Conservation (phyloP, 2,329 filamentous ascomycete genomes). For the Aspergillus thermomutatus region DNA sequence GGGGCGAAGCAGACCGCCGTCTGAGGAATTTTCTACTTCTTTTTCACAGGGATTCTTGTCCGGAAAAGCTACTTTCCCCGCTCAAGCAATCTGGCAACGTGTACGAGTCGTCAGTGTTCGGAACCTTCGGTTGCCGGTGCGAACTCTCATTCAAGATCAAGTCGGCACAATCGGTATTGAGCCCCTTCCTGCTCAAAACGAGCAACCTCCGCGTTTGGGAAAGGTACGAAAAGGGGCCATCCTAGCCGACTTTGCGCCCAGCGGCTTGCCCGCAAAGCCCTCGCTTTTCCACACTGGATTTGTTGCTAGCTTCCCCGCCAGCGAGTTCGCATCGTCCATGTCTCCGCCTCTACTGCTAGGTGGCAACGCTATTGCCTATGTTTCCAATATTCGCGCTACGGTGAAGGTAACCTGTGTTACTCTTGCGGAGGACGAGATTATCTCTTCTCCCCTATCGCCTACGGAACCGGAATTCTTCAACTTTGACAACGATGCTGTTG, state of each 20-base stretch:
- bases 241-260: slow-evolving; percentile 61
- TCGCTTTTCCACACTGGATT: slow-evolving; percentile 59
- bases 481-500: slow-evolving; percentile 38
- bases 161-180: slow-evolving; percentile 84
- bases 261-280: slow-evolving; percentile 22
- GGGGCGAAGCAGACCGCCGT: slow-evolving; percentile 30
- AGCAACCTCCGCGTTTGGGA: slow-evolving; percentile 26
- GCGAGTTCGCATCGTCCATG: slow-evolving; percentile 45
- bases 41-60: slow-evolving; percentile 25
- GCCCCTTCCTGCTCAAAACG: slow-evolving; percentile 21
- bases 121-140: slow-evolving; percentile 80
- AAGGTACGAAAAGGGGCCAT: slow-evolving; percentile 77
- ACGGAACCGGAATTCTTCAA: slow-evolving; percentile 42
- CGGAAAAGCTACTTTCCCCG: slow-evolving; percentile 49
- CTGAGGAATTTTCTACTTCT: slow-evolving; percentile 33
- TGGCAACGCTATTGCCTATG: slow-evolving; percentile 67
- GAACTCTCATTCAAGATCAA: slow-evolving; percentile 71
- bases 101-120: slow-evolving; percentile 82
- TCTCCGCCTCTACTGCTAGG: slow-evolving; percentile 55
- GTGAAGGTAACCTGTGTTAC: slow-evolving; percentile 66
- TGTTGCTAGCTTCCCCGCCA: slow-evolving; percentile 66
- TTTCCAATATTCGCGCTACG: slow-evolving; percentile 79
- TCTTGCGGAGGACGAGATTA: slow-evolving; percentile 29
- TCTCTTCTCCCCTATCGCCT: slow-evolving; percentile 26
- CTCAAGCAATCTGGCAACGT: slow-evolving; percentile 71